A percentile compares a stretch with the other conserved stretches of the same genome.
Evolutionary conservation across 1,284 basidiomycete genomes (phyloP).

Genomic region (Sporisorium iseilematis-ciliati): DNA sequence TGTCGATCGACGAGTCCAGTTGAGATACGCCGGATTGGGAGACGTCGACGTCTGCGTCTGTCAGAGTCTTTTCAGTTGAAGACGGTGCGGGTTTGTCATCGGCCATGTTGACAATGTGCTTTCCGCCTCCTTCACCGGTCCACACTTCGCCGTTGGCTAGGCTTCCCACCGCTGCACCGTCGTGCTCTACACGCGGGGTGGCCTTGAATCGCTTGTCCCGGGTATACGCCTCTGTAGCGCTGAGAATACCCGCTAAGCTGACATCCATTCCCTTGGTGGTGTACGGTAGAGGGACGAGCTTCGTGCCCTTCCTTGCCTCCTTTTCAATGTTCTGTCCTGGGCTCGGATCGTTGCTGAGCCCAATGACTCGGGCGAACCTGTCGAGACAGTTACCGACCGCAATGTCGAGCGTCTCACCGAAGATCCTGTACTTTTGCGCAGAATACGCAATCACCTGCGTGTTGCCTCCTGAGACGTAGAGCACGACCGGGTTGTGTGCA

Average conservation of each 20-base stretch:
- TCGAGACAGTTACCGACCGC: slow-evolving; percentile 99
- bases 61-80: background rate
- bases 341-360: slow-evolving; percentile 92
- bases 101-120: slow-evolving; percentile 53
- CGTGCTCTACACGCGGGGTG: slow-evolving; percentile 16
- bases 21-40: slow-evolving; percentile 31
- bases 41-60: slow-evolving; percentile 41
- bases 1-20: slow-evolving; percentile 38
- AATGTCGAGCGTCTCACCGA: slow-evolving; percentile 98
- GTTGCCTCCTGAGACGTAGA: slow-evolving; percentile 99
- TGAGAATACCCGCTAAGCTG: slow-evolving; percentile 91
- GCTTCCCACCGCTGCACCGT: slow-evolving; percentile 47
- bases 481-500: slow-evolving; percentile 93
- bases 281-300: slow-evolving; percentile 87
- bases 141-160: slow-evolving; percentile 62
- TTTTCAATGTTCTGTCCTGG: slow-evolving; percentile 99
- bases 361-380: slow-evolving; percentile 95
- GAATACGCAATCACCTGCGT: slow-evolving; percentile 99
- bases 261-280: slow-evolving; percentile 99
- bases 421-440: slow-evolving; percentile 92
- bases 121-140: slow-evolving; percentile 59
- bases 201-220: slow-evolving; percentile 60
- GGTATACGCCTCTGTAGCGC: slow-evolving; percentile 86
- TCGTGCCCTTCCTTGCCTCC: slow-evolving; percentile 84
- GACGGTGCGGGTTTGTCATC: slow-evolving; percentile 1